Evolutionary conservation across 2,329 filamentous ascomycete genomes (phyloP).

Genomic region (Aspergillus vadensis): DNA sequence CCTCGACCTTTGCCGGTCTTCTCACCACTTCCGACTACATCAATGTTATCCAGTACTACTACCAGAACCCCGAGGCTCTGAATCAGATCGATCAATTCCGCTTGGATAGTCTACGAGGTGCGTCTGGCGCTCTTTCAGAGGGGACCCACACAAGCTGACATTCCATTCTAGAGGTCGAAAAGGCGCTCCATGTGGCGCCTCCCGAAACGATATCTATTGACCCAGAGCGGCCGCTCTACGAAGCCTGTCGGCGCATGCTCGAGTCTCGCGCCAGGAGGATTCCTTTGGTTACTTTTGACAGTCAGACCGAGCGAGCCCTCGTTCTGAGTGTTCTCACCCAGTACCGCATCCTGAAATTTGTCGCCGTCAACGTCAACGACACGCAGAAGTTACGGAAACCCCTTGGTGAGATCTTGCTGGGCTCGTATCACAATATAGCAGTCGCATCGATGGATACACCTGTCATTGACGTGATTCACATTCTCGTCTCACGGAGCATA

Average conservation of each 20-base stretch:
- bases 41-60: conserved; percentile 99
- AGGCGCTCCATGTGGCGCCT: conserved; percentile 83
- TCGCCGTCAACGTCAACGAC: conserved; percentile 89
- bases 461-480: conserved; percentile 91
- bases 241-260: conserved; percentile 92
- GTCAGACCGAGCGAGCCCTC: conserved; percentile 88
- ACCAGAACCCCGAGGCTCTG: conserved; percentile 89
- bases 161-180: conserved; percentile 77
- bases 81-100: conserved; percentile 91
- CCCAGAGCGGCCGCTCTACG: conserved; percentile 85
- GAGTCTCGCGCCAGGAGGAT: conserved; percentile 91
- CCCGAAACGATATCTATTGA: conserved; percentile 97
- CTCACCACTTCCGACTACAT: conserved; percentile 97
- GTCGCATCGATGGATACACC: conserved; percentile 86
- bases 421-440: conserved; percentile 77
- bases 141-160: conserved; percentile 7
- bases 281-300: conserved; percentile 88
- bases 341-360: conserved; percentile 97
- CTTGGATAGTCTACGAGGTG: conserved; percentile 87
- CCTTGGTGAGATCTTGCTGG: conserved; percentile 78
- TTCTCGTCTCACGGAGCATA: conserved; percentile 90
- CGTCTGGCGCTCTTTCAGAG: conserved; percentile 22
- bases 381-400: conserved; percentile 88
- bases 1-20: conserved; percentile 88
- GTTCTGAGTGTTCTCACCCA: conserved; percentile 97